phyloP scores from a whole-genome alignment of 257 asterid species.

The Solanum lignicaule region DNA sequence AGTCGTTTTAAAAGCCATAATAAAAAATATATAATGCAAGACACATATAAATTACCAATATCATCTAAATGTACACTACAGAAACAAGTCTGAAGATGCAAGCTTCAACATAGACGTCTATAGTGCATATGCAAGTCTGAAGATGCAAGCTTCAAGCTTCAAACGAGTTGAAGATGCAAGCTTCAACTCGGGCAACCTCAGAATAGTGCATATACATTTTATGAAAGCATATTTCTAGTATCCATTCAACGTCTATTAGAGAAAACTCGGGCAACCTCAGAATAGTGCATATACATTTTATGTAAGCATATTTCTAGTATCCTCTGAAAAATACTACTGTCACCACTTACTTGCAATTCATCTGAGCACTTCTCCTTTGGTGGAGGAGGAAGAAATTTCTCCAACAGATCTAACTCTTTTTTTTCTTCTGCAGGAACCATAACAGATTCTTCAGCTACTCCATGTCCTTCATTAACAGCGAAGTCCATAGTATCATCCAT shows the following conservation, averaged over 20 bases:
- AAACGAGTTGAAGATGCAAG: no score
- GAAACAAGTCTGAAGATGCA: background rate
- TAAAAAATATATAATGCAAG: background rate
- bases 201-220: no score
- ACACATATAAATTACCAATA: background rate
- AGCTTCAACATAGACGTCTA: background rate
- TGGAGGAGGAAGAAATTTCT: conserved; percentile 69
- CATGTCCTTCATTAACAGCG: conserved; percentile 28
- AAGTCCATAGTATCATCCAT: conserved; percentile 24
- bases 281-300: background rate
- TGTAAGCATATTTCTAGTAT: background rate
- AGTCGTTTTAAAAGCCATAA: background rate
- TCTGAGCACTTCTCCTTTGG: conserved; percentile 67
- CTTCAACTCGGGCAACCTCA: no score
- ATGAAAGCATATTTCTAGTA: no score
- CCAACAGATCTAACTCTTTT: conserved; percentile 44
- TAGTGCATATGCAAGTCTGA: no score
- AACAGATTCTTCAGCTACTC: conserved; percentile 38
- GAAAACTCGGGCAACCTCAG: background rate
- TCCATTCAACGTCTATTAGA: no score
- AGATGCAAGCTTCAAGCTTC: no score
- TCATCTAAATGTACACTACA: background rate
- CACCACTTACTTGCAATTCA: conserved; percentile 71
- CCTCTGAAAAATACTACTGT: background rate
- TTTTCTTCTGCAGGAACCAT: conserved; percentile 41